A percentile compares a stretch with the other conserved stretches of the same genome.
phyloP scores from a whole-genome alignment of 2,329 filamentous ascomycete species.

The Aulographum hederae region DNA sequence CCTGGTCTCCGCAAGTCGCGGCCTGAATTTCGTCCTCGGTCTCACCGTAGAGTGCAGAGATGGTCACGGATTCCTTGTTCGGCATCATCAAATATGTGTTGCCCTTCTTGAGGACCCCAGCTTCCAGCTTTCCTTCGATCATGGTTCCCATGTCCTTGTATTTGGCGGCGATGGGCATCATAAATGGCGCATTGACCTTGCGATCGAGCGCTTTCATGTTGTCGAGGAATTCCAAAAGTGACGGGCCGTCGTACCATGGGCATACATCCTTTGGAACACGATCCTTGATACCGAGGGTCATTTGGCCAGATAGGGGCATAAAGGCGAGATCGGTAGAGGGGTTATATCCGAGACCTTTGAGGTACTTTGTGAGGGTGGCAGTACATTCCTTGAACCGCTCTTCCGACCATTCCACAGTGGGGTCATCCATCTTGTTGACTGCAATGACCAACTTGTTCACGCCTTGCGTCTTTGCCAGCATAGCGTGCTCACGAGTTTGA shows the following conservation, averaged over 20 bases:
- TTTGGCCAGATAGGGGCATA: slow-evolving; percentile 91
- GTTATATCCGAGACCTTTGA: slow-evolving; percentile 81
- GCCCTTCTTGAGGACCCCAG: slow-evolving; percentile 83
- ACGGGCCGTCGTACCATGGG: slow-evolving; percentile 77
- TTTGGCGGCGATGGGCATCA: slow-evolving; percentile 96
- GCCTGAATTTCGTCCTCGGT: slow-evolving; percentile 77
- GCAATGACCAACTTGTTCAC: slow-evolving; percentile 91
- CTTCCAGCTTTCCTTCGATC: slow-evolving; percentile 93
- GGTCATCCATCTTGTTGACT: slow-evolving; percentile 99
- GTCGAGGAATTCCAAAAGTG: slow-evolving; percentile 89
- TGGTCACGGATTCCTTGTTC: slow-evolving; percentile 63
- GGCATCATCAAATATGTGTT: slow-evolving; percentile 87
- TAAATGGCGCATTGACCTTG: slow-evolving; percentile 94
- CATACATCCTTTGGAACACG: slow-evolving; percentile 58
- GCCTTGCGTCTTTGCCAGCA: slow-evolving; percentile 94
- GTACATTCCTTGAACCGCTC: slow-evolving; percentile 87
- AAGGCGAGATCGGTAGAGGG: slow-evolving; percentile 67
- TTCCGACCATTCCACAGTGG: slow-evolving; percentile 89
- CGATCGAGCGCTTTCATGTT: slow-evolving; percentile 82
- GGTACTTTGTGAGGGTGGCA: slow-evolving; percentile 66
- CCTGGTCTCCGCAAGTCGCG: slow-evolving; percentile 84
- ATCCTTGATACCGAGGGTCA: slow-evolving; percentile 71
- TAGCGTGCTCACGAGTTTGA: slow-evolving; percentile 92
- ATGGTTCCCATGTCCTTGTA: slow-evolving; percentile 96
- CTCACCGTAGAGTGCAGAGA: slow-evolving; percentile 81